Conservation (phyloP, 179 eudicot species). For the Heliamphora pulchella region DNA sequence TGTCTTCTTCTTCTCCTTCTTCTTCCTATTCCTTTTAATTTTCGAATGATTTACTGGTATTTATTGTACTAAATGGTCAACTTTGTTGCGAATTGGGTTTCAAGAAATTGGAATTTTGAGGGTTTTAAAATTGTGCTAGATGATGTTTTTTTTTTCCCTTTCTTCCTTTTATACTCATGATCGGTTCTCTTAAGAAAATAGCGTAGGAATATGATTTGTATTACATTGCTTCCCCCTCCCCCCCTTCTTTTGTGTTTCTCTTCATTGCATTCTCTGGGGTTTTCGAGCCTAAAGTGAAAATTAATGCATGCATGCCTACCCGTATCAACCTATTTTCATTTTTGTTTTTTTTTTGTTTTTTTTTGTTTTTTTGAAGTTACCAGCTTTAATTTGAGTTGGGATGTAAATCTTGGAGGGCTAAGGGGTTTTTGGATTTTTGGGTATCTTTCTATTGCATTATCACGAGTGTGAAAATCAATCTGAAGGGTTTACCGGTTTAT, state of each 20-base stretch:
- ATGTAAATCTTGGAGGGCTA: not conserved
- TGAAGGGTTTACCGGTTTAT: not conserved
- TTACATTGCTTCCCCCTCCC: too few relatives aligned
- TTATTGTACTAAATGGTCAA: not conserved
- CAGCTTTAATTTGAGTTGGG: slow-evolving; percentile 5
- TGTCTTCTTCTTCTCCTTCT: not conserved
- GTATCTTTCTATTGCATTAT: not conserved
- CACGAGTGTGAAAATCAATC: not conserved
- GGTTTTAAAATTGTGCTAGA: not conserved
- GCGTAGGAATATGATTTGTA: too few relatives aligned
- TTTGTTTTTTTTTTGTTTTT: not conserved
- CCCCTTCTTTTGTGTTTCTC: not conserved
- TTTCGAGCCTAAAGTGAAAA: not conserved
- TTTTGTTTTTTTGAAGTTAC: not conserved
- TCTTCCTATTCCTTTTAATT: not conserved
- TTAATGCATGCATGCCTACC: not conserved
- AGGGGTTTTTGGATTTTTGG: slow-evolving; percentile 5
- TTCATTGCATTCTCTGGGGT: not conserved
- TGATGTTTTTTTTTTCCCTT: not conserved
- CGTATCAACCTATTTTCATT: not conserved
- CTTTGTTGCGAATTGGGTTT: not conserved
- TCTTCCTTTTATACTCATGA: not conserved
- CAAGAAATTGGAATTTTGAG: not conserved
- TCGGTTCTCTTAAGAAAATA: not conserved
- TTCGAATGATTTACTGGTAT: not conserved